Conservation (phyloP, 148 eudicot species). For the Beta vulgaris region DNA sequence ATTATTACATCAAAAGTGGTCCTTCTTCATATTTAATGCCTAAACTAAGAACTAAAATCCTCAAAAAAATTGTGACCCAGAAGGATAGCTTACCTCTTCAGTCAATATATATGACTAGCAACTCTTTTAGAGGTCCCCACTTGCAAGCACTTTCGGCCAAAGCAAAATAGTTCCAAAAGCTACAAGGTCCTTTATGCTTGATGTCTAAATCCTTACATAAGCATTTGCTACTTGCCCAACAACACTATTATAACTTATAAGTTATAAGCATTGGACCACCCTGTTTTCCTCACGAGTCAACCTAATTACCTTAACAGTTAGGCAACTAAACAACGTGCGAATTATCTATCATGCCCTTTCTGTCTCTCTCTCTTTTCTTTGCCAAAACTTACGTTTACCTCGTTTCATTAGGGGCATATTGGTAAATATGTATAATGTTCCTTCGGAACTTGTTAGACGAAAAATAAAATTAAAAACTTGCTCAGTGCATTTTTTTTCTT, state of each 20-base stretch:
- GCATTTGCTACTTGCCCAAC: not conserved
- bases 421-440: too few species aligned
- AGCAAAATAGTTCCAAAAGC: constrained; percentile 1
- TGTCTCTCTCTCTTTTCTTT: too few species aligned
- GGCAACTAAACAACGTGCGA: too few species aligned
- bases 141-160: constrained; percentile 24
- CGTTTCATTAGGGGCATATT: too few species aligned
- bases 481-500: too few species aligned
- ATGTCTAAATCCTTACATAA: constrained; percentile 16
- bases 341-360: too few species aligned
- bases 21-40: constrained; percentile 16
- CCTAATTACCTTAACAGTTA: too few species aligned
- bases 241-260: too few species aligned
- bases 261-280: not conserved
- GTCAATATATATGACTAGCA: constrained; percentile 14
- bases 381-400: too few species aligned
- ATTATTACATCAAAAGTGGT: constrained; percentile 12
- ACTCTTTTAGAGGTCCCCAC: constrained; percentile 24
- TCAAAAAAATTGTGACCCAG: constrained; percentile 23
- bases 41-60: not conserved
- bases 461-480: too few species aligned
- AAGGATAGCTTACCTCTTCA: constrained; percentile 15
- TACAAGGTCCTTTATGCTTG: not conserved
- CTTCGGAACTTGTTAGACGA: too few species aligned
- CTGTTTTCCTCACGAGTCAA: too few species aligned